Evolutionary conservation across 2,329 filamentous ascomycete genomes (phyloP), one percentile per base, ranked within the genome.

Genomic region (Amauroascus verrucosus): DNA sequence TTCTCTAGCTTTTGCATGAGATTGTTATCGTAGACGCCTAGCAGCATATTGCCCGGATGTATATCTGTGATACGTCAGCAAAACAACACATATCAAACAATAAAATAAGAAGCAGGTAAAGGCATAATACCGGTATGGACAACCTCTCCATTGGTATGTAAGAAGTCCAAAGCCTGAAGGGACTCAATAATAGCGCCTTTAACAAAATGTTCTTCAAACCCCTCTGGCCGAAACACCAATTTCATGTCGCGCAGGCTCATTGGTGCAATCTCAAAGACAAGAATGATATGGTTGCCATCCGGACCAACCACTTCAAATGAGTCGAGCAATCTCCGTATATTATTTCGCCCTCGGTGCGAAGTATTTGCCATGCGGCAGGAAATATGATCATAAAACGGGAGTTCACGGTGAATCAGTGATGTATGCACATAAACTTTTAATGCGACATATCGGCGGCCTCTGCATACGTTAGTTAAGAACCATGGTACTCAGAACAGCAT

Each of bases 41-140:
- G 52, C 11, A 71, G 60, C 47, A 72, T 57, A 33, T 71, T 70
- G 2, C 61, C 61, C 1, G 60, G 57, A 49, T 67, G 64, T 16
- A 70, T 55, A 55, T 70, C 64, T 69, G 38, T 26, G 3, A 47
- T 11, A 38, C 54, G 43, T 57, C 40, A 35, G 32, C 18, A 20
- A 22, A 16, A 26, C n/a, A 24, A 26, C n/a, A n/a, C n/a, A n/a
- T n/a, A n/a, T n/a, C n/a, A 30, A 30, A 9, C 4, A 30, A 5
- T 30, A 9, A 4, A 5, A 9, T 30, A 30, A 30, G 9, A 9
- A 30, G 26, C 4, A 30, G 26, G 9, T 30, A 30, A 30, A 9
- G 26, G 5, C 26, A 30, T n/a, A n/a, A n/a, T 30, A 30, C 26
- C 26, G 26, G 26, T 30, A 9, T 30, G 26, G 4, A 30, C 26